Evolutionary conservation across 2,329 filamentous ascomycete species (phyloP), one percentile per base, ranked within the genome.

Genomic region (Beauveria sp.): DNA sequence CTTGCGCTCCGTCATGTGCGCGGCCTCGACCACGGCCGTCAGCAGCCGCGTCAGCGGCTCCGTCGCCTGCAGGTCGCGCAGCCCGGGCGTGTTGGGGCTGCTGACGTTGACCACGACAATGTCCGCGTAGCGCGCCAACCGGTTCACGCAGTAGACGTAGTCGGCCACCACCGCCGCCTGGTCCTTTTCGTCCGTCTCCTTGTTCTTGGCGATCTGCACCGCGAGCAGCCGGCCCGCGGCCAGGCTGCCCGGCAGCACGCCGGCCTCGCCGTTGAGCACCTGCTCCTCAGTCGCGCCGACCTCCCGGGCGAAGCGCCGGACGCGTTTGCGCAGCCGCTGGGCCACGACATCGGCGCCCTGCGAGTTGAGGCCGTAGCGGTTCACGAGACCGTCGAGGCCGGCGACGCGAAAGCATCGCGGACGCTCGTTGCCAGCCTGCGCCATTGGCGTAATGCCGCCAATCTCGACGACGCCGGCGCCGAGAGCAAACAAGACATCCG

Each of bases 81-180:
- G 82, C 0, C 95, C 93, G 0, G 93, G 93, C 0, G 93, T 98
- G 76, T 99, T 99, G 26, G 95, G 95, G 68, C 90, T 96, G 70
- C 92, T 96, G 55, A 99, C 95, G 69, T 99, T 99, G 70, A 99
- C 95, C 8, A 98, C 93, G n/a, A 99, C 78, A 42, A 99, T 89
- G 70, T 99, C 95, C 12, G 95, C 92, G 72, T 96, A 99, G 56
- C 83, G 88, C 4, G 89, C 95, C 43, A 99, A 79, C 51, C 87
- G 83, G 60, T 89, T 81, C 3, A 97, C 93, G 69, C 93, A 96
- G 74, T 89, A 90, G n/a, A 95, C 89, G 71, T 98, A 97, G 71
- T 88, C 85, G 68, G 88, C 84, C 26, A 83, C 82, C 56, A 98
- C 88, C 38, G 92, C 93, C 48, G 88, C 84, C 64, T 96, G 88